phyloP scores from a whole-genome alignment of 2,329 filamentous ascomycete genomes.

The Ilyonectria destructans region DNA sequence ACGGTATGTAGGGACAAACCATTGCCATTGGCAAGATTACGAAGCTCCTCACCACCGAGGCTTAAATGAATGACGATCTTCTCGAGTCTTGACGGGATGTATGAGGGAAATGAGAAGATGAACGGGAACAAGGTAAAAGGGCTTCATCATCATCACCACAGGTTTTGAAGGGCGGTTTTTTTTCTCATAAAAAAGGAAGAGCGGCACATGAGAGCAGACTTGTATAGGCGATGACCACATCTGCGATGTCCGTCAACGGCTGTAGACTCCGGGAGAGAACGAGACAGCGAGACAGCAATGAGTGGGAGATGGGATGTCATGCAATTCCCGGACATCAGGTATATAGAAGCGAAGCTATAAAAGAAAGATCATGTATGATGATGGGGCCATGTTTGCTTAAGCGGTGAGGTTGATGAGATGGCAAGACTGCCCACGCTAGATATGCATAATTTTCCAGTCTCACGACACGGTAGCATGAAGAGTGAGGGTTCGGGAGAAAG shows the following conservation, averaged over 20 bases:
- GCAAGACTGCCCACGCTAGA: not conserved
- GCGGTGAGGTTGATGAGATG: not conserved
- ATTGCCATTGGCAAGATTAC: constrained; percentile 99
- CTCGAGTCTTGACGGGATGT: constrained; percentile 15
- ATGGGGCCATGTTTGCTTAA: not conserved
- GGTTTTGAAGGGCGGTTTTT: constrained; percentile 29
- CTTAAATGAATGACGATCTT: constrained; percentile 47
- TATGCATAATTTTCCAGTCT: not conserved
- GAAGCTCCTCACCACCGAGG: constrained; percentile 75
- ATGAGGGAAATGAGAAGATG: constrained; percentile 34
- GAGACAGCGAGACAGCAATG: constrained; percentile 27
- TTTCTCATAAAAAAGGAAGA: constrained; percentile 18
- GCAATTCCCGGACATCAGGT: constrained; percentile 37
- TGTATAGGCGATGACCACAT: constrained; percentile 43
- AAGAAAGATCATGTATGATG: constrained; percentile 36
- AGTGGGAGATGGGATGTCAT: constrained; percentile 40
- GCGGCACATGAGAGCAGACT: constrained; percentile 31
- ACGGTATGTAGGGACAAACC: constrained; percentile 84
- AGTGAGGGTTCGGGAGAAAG: not conserved
- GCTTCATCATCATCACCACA: constrained; percentile 36
- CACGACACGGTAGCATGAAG: too few species aligned
- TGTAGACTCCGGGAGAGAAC: constrained; percentile 24
- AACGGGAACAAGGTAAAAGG: constrained; percentile 29
- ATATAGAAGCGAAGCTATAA: constrained; percentile 42
- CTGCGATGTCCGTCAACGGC: constrained; percentile 33